Evolutionary conservation across 306 rosid species (phyloP).

Genomic region (Argentina anserina): DNA sequence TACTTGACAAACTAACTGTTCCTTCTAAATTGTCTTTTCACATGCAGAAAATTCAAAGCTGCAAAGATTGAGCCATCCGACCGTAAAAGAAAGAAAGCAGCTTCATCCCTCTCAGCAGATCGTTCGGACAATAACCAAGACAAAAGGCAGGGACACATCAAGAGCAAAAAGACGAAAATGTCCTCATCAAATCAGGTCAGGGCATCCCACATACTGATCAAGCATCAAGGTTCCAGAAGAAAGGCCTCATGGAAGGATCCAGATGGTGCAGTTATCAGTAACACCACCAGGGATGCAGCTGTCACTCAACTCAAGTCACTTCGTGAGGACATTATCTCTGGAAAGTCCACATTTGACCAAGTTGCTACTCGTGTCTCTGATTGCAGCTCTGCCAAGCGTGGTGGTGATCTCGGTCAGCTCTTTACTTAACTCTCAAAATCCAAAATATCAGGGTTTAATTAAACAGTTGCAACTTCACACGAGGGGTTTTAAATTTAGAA

Average conservation of each 20-base stretch:
- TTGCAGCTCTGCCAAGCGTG: slow-evolving; percentile 96
- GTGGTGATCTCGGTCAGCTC: slow-evolving; percentile 83
- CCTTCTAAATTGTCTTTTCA: not conserved
- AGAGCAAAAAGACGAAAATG: slow-evolving; percentile 51
- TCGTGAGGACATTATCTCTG: slow-evolving; percentile 73
- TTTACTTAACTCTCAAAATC: not conserved
- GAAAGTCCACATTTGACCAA: slow-evolving; percentile 66
- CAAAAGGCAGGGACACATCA: slow-evolving; percentile 16
- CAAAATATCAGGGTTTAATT: not conserved
- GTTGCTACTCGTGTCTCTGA: slow-evolving; percentile 78
- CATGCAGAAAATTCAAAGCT: not conserved
- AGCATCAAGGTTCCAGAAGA: slow-evolving; percentile 88
- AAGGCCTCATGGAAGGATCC: slow-evolving; percentile 99
- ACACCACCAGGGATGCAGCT: slow-evolving; percentile 68
- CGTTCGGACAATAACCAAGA: slow-evolving; percentile 47
- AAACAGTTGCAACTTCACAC: not conserved
- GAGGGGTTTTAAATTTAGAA: not conserved
- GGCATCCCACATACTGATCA: slow-evolving; percentile 93
- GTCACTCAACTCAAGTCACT: slow-evolving; percentile 61
- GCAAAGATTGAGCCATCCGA: slow-evolving; percentile 77
- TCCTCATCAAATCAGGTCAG: slow-evolving; percentile 76
- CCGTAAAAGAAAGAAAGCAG: slow-evolving; percentile 69
- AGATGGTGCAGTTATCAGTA: slow-evolving; percentile 68
- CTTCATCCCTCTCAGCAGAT: slow-evolving; percentile 49
- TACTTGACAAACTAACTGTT: not conserved